Evolutionary conservation across 805 yeast species (phyloP).

Genomic region (Hanseniaspora clermontiae): DNA sequence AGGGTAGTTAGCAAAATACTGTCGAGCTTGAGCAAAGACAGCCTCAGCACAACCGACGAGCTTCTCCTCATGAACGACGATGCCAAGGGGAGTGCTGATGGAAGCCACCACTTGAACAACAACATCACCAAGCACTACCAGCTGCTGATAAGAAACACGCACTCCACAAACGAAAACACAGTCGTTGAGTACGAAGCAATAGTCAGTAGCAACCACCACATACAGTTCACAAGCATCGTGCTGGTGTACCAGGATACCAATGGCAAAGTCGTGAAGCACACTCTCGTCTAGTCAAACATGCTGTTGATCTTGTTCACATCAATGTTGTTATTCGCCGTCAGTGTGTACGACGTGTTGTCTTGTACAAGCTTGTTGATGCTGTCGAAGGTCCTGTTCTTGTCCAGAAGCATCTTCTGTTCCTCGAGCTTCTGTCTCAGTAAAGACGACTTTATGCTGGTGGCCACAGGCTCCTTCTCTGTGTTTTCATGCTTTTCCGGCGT

Average conservation of each 20-base stretch:
- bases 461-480: background rate
- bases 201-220: background rate
- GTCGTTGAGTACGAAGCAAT: background rate
- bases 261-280: background rate
- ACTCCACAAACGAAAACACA: background rate
- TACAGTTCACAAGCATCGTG: background rate
- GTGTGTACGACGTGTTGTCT: background rate
- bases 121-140: background rate
- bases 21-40: background rate
- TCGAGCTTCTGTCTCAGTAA: background rate
- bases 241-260: background rate
- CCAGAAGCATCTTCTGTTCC: constrained; percentile 1
- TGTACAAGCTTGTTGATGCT: background rate
- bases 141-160: background rate
- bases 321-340: background rate
- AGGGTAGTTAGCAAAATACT: background rate
- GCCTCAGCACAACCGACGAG: background rate
- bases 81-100: background rate
- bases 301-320: constrained; percentile 1
- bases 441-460: background rate
- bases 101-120: background rate
- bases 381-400: background rate
- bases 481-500: too few species aligned
- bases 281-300: background rate
- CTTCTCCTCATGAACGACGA: background rate